A percentile compares a stretch with the other conserved stretches of the same genome.
These are phyloP conservation scores for Clavaria fumosa DNA, from an alignment of 768 basidiomycete genomes.

Conservation along the genomic window DNA sequence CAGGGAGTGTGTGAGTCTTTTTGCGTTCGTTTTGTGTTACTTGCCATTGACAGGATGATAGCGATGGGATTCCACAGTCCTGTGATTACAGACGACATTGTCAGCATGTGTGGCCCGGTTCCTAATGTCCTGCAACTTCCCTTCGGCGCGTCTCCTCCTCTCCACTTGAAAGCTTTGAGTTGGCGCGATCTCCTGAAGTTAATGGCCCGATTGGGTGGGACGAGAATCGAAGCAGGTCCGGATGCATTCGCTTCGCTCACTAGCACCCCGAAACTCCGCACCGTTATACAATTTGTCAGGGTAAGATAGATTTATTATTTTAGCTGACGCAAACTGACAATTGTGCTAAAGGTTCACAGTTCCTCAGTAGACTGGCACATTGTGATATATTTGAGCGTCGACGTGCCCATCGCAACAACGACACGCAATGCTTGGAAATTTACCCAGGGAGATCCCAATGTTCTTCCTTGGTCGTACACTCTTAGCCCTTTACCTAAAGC, in stretches of 20 bases:
- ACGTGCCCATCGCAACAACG: conserved; percentile 41
- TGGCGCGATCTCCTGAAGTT: conserved; percentile 65
- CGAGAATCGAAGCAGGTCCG: conserved; percentile 54
- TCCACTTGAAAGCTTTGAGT: conserved; percentile 58
- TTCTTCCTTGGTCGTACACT: conserved; percentile 60
- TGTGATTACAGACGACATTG: conserved; percentile 29
- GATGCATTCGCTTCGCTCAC: conserved; percentile 48
- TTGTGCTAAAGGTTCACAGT: conserved; percentile 35
- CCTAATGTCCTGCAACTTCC: conserved; percentile 66
- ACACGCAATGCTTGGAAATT: conserved; percentile 31
- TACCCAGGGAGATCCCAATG: conserved; percentile 41
- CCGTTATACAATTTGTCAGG: conserved; percentile 68
- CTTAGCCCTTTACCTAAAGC: conserved; percentile 43
- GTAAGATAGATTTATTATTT: conserved; percentile 22
- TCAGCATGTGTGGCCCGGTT: conserved; percentile 36
- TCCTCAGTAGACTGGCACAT: conserved; percentile 52
- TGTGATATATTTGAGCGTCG: conserved; percentile 64
- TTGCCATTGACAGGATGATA: conserved; percentile 15
- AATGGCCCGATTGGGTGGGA: conserved; percentile 57
- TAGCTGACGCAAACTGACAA: background rate
- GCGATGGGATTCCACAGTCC: conserved; percentile 58
- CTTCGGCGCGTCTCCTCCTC: conserved; percentile 46
- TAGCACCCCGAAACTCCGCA: conserved; percentile 44
- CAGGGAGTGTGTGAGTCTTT: conserved; percentile 45
- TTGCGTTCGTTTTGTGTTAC: conserved; percentile 1